Conservation (phyloP, 2,329 filamentous ascomycete genomes). For the Cercospora janseana region DNA sequence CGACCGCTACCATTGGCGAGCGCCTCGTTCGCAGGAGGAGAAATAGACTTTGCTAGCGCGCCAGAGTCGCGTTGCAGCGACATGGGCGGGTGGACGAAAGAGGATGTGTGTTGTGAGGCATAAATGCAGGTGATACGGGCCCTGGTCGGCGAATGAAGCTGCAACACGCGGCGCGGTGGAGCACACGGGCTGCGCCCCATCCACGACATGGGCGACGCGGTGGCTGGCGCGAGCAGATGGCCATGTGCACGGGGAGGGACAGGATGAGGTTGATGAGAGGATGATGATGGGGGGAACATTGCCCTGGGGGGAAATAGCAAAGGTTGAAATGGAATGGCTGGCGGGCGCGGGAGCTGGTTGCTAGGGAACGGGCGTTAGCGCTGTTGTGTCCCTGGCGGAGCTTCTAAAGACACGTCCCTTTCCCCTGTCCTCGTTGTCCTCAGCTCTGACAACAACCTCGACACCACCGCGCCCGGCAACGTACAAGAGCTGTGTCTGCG, state of each 20-base stretch:
- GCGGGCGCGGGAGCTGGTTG: conserved; percentile 4
- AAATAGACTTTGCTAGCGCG: conserved; percentile 1
- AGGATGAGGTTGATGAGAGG: too few relatives aligned
- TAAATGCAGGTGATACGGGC: conserved; percentile 17
- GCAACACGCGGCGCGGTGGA: conserved; percentile 13
- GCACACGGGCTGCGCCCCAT: conserved; percentile 1
- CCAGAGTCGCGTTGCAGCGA: conserved; percentile 1
- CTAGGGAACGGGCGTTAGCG: conserved; percentile 7
- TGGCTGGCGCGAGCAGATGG: conserved; percentile 1
- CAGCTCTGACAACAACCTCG: conserved; percentile 3
- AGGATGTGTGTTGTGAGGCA: conserved; percentile 18
- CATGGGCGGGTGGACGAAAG: conserved; percentile 7
- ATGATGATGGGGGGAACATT: too few relatives aligned
- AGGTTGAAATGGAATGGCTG: too few relatives aligned
- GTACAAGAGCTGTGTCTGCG: conserved; percentile 8
- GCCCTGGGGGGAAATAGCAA: too few relatives aligned
- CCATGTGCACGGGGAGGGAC: too few relatives aligned
- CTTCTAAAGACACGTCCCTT: conserved; percentile 11
- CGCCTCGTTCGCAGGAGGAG: not conserved
- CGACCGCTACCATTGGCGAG: not conserved
- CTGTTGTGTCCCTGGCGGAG: conserved; percentile 4
- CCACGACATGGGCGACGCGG: not conserved
- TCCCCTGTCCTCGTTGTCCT: conserved; percentile 3
- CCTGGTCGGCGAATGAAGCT: conserved; percentile 12
- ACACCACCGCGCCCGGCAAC: conserved; percentile 2